Conservation (phyloP, 106 monocot species). For the Dendrobium chrysotoxum region DNA sequence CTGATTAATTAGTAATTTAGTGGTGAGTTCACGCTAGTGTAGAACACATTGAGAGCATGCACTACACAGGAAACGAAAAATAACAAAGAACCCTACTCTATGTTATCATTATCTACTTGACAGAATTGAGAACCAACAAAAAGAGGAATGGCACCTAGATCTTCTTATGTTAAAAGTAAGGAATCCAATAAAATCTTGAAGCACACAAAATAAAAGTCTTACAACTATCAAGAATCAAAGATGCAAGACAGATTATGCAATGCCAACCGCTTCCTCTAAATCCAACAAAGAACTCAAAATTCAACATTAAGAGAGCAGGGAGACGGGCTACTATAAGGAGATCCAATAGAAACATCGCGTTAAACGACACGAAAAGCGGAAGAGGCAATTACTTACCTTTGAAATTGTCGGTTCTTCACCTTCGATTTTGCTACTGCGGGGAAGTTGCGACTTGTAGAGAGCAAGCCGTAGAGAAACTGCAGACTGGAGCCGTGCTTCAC, state of each 20-base stretch:
- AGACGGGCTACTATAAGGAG: too few species aligned
- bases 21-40: conserved; percentile 24
- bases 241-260: neutral
- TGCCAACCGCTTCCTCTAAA: neutral
- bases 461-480: too few species aligned
- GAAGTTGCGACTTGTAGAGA: too few species aligned
- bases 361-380: too few species aligned
- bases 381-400: too few species aligned
- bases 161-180: neutral
- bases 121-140: neutral
- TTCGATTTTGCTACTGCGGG: too few species aligned
- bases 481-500: too few species aligned
- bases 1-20: too few species aligned
- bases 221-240: neutral
- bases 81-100: neutral
- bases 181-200: neutral
- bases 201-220: neutral
- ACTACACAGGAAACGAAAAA: conserved; percentile 18
- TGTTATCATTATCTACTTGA: neutral
- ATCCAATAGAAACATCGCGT: too few species aligned
- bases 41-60: conserved; percentile 39
- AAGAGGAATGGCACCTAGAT: neutral
- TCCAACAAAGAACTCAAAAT: neutral
- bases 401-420: too few species aligned
- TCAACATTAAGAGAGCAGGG: neutral